Evolutionary conservation across 2,329 filamentous ascomycete genomes (phyloP).

Genomic region (Helicocarpus griseus): DNA sequence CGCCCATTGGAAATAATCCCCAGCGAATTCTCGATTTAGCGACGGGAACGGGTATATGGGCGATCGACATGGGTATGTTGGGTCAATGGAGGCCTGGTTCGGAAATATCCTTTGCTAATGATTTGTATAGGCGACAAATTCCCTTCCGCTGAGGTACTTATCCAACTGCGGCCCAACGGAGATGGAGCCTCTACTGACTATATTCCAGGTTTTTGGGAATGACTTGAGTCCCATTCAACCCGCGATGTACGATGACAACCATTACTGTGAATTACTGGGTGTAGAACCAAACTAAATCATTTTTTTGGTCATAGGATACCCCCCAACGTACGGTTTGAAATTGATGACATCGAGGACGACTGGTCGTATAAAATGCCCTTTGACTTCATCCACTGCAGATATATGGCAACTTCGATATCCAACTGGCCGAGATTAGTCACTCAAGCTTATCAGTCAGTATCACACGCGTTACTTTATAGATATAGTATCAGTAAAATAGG

Average conservation of each 20-base stretch:
- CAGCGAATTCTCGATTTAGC: conserved; percentile 41
- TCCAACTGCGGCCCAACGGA: background rate
- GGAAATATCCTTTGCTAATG: background rate
- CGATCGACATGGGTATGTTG: conserved; percentile 21
- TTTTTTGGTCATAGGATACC: conserved; percentile 36
- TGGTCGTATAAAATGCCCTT: conserved; percentile 48
- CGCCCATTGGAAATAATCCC: conserved; percentile 30
- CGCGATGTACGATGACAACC: conserved; percentile 9
- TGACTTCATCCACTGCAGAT: conserved; percentile 47
- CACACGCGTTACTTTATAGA: background rate
- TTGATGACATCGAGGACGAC: conserved; percentile 52
- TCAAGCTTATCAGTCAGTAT: conserved; percentile 23
- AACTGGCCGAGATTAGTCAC: conserved; percentile 44
- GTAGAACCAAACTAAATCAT: background rate
- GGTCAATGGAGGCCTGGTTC: too few relatives aligned
- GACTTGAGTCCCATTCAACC: conserved; percentile 13
- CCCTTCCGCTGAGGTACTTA: conserved; percentile 9
- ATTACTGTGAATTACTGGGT: background rate
- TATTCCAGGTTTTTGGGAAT: conserved; percentile 10
- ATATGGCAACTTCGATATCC: conserved; percentile 43
- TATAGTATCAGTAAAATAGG: background rate
- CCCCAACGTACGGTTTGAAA: conserved; percentile 51
- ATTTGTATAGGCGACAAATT: conserved; percentile 7
- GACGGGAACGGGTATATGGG: conserved; percentile 30
- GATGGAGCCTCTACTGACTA: background rate